Evolutionary conservation across 208 protist species (phyloP).

Genomic region (Leptomonas pyrrhocoris): DNA sequence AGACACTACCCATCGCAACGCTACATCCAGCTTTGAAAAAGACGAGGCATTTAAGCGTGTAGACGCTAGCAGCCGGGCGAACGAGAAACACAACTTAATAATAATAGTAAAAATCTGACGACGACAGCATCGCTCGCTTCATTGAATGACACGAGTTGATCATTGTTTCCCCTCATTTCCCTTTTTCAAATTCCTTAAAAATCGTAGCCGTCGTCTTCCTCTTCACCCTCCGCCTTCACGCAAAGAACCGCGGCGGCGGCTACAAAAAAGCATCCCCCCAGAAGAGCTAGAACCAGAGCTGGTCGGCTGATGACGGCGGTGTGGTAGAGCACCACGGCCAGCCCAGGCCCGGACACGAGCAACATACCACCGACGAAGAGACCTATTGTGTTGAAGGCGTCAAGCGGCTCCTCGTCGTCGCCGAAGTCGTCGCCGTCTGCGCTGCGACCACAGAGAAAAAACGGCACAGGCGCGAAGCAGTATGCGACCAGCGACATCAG

Average conservation of each 20-base stretch:
- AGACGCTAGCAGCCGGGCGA: too few species aligned
- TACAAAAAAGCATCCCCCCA: slow-evolving; percentile 40
- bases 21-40: too few species aligned
- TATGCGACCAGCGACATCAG: slow-evolving; percentile 61
- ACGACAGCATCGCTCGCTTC: too few species aligned
- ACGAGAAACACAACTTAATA: too few species aligned
- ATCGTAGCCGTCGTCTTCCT: slow-evolving; percentile 42
- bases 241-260: slow-evolving; percentile 11
- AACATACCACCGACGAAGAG: slow-evolving; percentile 72
- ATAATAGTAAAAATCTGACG: too few species aligned
- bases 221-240: not conserved
- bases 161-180: not conserved
- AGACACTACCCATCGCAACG: too few species aligned
- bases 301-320: slow-evolving; percentile 41
- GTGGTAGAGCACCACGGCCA: slow-evolving; percentile 70
- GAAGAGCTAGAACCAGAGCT: slow-evolving; percentile 53
- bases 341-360: slow-evolving; percentile 55
- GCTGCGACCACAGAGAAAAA: slow-evolving; percentile 55
- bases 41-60: too few species aligned
- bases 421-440: slow-evolving; percentile 20
- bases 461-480: slow-evolving; percentile 56
- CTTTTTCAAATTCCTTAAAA: slow-evolving; percentile 31
- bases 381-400: slow-evolving; percentile 45
- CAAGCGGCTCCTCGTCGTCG: slow-evolving; percentile 34
- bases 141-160: not conserved